Base-by-base conservation (phyloP, 2,329 filamentous ascomycete species). In the Ophiostoma sp. region DNA sequence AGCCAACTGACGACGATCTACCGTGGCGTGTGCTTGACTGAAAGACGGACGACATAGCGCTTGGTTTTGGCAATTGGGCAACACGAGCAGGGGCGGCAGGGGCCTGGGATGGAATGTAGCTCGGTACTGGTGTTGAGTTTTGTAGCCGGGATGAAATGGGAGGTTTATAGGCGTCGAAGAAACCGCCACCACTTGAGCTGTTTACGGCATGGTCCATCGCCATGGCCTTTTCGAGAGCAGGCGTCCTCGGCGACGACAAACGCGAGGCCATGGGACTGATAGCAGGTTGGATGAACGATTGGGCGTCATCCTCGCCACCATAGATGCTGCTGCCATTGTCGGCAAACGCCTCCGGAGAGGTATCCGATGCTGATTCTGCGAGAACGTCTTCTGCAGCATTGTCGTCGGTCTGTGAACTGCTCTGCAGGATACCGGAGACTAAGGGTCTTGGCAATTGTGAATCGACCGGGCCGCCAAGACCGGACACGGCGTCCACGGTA, bases 241-340 rank as follows among this genome's bases (percentile, higher is more conserved):
- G 83, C 0, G 84, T 87, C 67, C 78, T 81, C 5, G 81, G 77
- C 3, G 83, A 82, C 12, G 84, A 84, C 52, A 87, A 77, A 64
- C 84, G 82, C 4, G 83, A 84, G 8, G 85, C 86, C 36, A 79
- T 79, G 6, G 81, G 80, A 74, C 85, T 87, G 71, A 89, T 81
- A 38, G 85, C 80, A 2, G 85, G 84, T 74, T 86, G 85, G 65
- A 89, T 80, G 63, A 87, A 81, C 7, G 84, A 85, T 72, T 86
- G 84, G 4, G 83, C 85, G 71, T 84, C 84, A 73, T 87, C 84
- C 68, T 83, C 79, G 63, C 84, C 81, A 64, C 79, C 78, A 42
- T 80, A 79, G 41, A 73, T 69, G 55, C 64, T 69, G 64, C 70
- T 69, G 47, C 18, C 69, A 58, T 78, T 78, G 52, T 81, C 80